Conservation (phyloP, 1,139 yeast genomes). For the Pichia terricola region DNA sequence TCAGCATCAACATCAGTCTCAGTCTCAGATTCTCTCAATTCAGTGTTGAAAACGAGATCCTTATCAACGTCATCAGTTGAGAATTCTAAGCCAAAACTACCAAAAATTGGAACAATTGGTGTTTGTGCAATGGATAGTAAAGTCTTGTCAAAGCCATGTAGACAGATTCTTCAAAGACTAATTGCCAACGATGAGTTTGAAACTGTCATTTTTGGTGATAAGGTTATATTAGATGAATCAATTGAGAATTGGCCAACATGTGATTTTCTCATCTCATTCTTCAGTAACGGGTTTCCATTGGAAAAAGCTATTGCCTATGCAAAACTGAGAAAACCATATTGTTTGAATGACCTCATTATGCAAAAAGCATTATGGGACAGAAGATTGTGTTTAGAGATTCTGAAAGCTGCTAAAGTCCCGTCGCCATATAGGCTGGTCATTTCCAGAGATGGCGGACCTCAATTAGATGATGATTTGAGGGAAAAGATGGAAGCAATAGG, state of each 20-base stretch:
- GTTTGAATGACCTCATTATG: conserved; percentile 80
- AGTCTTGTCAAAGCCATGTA: conserved; percentile 90
- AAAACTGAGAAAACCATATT: conserved; percentile 78
- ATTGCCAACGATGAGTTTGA: conserved; percentile 94
- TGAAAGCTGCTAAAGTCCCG: conserved; percentile 76
- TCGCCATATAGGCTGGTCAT: conserved; percentile 84
- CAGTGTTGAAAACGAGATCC: conserved; percentile 26
- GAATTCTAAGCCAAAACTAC: conserved; percentile 40
- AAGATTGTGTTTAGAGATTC: conserved; percentile 71
- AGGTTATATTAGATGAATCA: conserved; percentile 86
- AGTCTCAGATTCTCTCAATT: conserved; percentile 7
- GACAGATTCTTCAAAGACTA: conserved; percentile 78
- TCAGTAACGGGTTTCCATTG: conserved; percentile 91
- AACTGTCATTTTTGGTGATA: conserved; percentile 94
- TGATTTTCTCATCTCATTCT: conserved; percentile 86
- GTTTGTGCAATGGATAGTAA: conserved; percentile 99
- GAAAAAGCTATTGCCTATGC: conserved; percentile 92
- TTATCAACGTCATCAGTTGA: conserved; percentile 31
- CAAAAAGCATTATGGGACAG: conserved; percentile 97
- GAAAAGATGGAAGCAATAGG: conserved; percentile 52
- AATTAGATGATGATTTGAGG: conserved; percentile 56
- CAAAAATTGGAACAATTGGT: conserved; percentile 87
- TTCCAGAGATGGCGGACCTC: conserved; percentile 95
- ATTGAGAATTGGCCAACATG: conserved; percentile 99
- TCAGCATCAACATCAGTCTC: conserved; percentile 2